These are phyloP conservation scores for Pyrus pyrifolia DNA, from an alignment of 306 rosid species.

Conservation along the genomic window DNA sequence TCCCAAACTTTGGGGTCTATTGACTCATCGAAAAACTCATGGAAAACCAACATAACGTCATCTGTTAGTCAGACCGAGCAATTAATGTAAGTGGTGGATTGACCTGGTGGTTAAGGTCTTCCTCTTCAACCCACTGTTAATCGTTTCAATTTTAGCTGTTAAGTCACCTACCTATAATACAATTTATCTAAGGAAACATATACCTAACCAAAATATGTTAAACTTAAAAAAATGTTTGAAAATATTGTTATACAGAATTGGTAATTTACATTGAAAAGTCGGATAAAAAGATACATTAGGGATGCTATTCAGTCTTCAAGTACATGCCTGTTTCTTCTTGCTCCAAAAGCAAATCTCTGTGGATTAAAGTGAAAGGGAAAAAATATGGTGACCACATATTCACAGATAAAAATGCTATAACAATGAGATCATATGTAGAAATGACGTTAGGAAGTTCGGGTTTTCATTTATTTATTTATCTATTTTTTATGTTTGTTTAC, in stretches of 20 bases:
- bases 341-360: slow-evolving; percentile 94
- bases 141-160: too few species aligned
- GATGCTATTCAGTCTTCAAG: slow-evolving; percentile 56
- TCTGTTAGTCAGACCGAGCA: too few species aligned
- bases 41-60: too few species aligned
- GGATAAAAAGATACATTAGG: not conserved
- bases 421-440: not conserved
- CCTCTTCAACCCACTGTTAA: too few species aligned
- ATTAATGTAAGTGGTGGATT: too few species aligned
- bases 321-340: slow-evolving; percentile 75
- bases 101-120: too few species aligned
- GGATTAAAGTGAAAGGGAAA: slow-evolving; percentile 11
- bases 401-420: slow-evolving; percentile 1
- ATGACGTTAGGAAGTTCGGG: not conserved
- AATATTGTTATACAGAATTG: not conserved
- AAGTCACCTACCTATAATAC: not conserved
- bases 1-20: too few species aligned
- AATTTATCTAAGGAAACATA: not conserved
- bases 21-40: too few species aligned
- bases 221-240: not conserved
- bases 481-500: slow-evolving; percentile 10
- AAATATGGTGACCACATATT: not conserved
- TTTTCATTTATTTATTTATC: not conserved
- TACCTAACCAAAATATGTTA: not conserved
- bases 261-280: not conserved